Percentiles rank a stretch among this genome's conserved stretches.
phyloP scores from a whole-genome alignment of 352 stramenopile genomes.

The Phytopythium helicoides region DNA sequence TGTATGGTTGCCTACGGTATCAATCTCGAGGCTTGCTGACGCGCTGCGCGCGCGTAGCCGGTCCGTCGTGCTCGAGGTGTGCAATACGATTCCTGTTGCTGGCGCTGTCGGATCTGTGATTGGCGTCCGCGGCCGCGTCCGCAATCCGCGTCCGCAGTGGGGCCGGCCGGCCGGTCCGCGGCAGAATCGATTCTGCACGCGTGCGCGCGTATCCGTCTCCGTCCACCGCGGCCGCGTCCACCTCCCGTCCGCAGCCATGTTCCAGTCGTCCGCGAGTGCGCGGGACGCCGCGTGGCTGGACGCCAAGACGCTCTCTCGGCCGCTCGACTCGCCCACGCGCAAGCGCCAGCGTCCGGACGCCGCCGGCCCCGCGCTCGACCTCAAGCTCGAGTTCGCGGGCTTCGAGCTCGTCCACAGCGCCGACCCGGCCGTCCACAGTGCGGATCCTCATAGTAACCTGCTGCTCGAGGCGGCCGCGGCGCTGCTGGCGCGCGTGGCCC shows the following conservation, averaged over 20 bases:
- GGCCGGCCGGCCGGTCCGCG: no score
- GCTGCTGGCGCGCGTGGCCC: conserved; percentile 52
- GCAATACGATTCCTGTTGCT: no score
- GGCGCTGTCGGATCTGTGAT: no score
- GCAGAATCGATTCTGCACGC: no score
- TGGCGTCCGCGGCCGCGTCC: no score
- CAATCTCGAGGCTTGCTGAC: no score
- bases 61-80: no score
- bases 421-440: conserved; percentile 10
- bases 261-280: neutral
- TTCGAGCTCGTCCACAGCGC: conserved; percentile 17
- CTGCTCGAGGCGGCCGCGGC: conserved; percentile 3
- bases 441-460: conserved; percentile 30
- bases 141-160: no score
- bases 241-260: neutral
- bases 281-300: conserved; percentile 3
- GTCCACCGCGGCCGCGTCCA: conserved; percentile 3
- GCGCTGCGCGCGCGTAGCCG: no score
- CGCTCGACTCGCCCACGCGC: neutral
- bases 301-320: neutral
- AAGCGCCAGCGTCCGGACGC: conserved; percentile 28
- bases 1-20: no score
- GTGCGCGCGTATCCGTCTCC: neutral
- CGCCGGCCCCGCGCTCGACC: conserved; percentile 26
- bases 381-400: conserved; percentile 64